Evolutionary conservation across 805 yeast species (phyloP).

Genomic region (Wickerhamomyces bovis): DNA sequence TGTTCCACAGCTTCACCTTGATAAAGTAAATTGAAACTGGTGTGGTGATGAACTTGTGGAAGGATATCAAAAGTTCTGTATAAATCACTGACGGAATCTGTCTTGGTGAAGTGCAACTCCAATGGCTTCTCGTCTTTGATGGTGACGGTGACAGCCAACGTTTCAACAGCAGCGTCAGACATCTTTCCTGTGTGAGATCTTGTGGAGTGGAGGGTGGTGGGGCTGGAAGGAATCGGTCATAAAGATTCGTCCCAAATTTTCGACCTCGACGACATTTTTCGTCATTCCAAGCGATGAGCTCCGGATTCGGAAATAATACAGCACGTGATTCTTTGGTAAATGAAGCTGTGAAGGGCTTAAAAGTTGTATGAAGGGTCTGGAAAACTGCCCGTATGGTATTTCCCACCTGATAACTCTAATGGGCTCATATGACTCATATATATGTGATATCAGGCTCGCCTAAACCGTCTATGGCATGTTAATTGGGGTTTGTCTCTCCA

Average conservation of each 20-base stretch:
- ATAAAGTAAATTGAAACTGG: constrained; percentile 47
- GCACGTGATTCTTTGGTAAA: neutral
- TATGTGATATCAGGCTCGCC: too few relatives aligned
- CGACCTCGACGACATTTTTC: neutral
- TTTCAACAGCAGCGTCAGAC: constrained; percentile 4
- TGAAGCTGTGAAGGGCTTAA: too few relatives aligned
- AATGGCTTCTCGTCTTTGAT: constrained; percentile 10
- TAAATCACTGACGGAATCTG: constrained; percentile 51
- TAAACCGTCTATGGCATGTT: too few relatives aligned
- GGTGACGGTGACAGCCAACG: neutral
- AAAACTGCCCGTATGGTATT: too few relatives aligned
- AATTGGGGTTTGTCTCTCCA: neutral
- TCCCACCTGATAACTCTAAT: too few relatives aligned
- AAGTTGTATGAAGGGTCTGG: too few relatives aligned
- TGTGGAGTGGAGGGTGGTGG: neutral
- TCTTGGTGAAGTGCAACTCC: constrained; percentile 16
- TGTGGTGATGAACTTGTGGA: constrained; percentile 51
- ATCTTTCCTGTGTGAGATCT: neutral
- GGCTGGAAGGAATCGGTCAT: neutral
- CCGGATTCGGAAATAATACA: neutral
- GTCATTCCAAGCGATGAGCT: neutral
- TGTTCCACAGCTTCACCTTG: constrained; percentile 29
- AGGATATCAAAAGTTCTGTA: constrained; percentile 51
- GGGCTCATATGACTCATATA: too few relatives aligned
- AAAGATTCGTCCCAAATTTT: neutral